A percentile compares a stretch with the other conserved stretches of the same genome.
These are phyloP conservation scores for Pharus latifolius DNA, from an alignment of 176 grass and related monocot genomes.

Conservation along the genomic window DNA sequence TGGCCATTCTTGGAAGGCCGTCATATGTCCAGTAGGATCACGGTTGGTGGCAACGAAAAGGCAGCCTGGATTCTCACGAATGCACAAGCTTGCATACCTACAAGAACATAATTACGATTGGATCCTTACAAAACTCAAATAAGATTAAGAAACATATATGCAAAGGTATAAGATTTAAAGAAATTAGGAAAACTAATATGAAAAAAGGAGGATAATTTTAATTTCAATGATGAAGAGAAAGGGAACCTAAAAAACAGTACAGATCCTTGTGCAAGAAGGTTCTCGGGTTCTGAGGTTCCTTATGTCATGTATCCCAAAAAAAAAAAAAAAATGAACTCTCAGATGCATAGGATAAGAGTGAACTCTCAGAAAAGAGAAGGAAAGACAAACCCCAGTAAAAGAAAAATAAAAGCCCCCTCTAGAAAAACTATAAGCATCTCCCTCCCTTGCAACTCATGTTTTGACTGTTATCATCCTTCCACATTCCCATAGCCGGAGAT, in stretches of 20 bases:
- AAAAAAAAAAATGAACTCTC: neutral
- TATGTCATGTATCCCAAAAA: neutral
- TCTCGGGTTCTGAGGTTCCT: neutral
- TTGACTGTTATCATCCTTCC: too few species aligned
- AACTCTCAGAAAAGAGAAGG: too few species aligned
- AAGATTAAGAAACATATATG: neutral
- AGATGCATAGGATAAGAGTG: constrained; percentile 1
- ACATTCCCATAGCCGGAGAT: too few species aligned
- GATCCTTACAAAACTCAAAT: neutral
- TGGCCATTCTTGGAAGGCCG: constrained; percentile 89
- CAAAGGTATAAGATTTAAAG: neutral
- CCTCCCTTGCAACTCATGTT: too few species aligned
- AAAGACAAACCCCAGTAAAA: too few species aligned
- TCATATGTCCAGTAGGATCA: constrained; percentile 82
- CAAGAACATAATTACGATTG: constrained; percentile 7
- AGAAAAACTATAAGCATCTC: too few species aligned
- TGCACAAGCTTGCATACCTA: constrained; percentile 86
- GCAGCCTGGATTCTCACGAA: constrained; percentile 86
- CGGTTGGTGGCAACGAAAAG: constrained; percentile 94
- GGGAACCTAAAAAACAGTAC: neutral
- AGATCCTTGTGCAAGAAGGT: neutral
- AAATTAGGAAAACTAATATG: neutral
- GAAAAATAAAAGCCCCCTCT: too few species aligned
- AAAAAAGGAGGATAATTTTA: neutral
- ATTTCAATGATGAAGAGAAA: neutral